phyloP scores from a whole-genome alignment of 202 grass and related monocot species.

The Panicum virgatum region DNA sequence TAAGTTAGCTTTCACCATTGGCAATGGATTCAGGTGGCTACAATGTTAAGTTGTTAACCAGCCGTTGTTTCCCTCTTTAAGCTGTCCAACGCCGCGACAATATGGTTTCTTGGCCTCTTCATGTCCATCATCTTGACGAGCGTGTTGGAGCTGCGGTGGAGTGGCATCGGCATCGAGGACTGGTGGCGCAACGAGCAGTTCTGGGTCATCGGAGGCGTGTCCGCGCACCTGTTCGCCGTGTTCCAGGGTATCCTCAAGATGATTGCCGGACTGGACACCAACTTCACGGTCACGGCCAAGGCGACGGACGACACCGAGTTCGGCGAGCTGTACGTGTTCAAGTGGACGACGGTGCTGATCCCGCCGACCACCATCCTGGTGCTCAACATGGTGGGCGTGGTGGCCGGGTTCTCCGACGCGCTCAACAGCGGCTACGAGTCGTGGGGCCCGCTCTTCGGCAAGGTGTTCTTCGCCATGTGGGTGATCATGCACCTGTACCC shows the following conservation, averaged over 20 bases:
- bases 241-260: conserved; percentile 99
- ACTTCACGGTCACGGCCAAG: conserved; percentile 95
- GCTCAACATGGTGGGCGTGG: conserved; percentile 91
- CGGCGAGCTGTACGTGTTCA: conserved; percentile 87
- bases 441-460: conserved; percentile 97
- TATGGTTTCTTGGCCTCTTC: conserved; percentile 94
- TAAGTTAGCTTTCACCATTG: conserved; percentile 28
- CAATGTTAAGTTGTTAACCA: conserved; percentile 5
- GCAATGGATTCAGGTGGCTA: not conserved
- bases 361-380: conserved; percentile 88
- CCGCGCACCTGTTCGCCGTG: conserved; percentile 92
- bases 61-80: conserved; percentile 24
- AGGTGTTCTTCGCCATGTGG: conserved; percentile 98
- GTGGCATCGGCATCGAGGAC: conserved; percentile 91
- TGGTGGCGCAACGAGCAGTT: conserved; percentile 99
- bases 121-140: conserved; percentile 94
- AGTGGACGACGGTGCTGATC: conserved; percentile 98
- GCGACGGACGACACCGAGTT: conserved; percentile 74
- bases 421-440: conserved; percentile 97
- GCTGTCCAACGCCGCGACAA: conserved; percentile 84
- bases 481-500: conserved; percentile 98
- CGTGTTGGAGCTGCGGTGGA: conserved; percentile 96
- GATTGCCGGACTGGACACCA: conserved; percentile 88
- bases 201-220: conserved; percentile 95
- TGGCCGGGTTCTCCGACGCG: conserved; percentile 88